Evolutionary conservation across 257 asterid species (phyloP).

Genomic region (Solanum okadae): DNA sequence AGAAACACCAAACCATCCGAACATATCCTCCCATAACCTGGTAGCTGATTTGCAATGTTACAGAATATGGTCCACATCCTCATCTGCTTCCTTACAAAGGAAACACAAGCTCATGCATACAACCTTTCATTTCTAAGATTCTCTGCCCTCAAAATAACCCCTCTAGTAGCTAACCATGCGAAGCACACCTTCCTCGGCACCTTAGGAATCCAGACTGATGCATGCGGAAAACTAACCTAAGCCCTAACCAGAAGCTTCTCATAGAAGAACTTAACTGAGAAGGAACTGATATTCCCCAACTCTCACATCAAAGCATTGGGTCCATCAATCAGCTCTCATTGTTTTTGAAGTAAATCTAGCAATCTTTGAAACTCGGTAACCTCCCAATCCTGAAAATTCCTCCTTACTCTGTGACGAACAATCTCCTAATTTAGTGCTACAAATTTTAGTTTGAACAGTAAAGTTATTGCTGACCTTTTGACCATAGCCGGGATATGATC

Average conservation of each 20-base stretch:
- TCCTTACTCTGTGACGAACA: not conserved
- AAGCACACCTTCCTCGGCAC: not conserved
- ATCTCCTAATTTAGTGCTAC: not conserved
- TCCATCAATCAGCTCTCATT: not conserved
- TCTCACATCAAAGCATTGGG: not conserved
- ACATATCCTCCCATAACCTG: not conserved
- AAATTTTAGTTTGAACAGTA: not conserved
- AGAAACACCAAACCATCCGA: not conserved
- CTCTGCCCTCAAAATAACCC: not conserved
- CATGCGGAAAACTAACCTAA: not conserved
- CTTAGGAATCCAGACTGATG: not conserved
- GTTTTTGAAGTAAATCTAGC: too few species aligned
- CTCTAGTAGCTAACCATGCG: not conserved
- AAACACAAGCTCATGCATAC: not conserved
- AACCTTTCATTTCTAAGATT: not conserved
- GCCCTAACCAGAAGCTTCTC: not conserved
- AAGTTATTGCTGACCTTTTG: not conserved
- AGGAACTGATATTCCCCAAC: not conserved
- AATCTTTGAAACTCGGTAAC: too few species aligned
- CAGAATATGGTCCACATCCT: not conserved
- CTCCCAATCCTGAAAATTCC: too few species aligned
- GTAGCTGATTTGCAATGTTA: not conserved
- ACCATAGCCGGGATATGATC: not conserved
- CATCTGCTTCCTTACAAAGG: not conserved
- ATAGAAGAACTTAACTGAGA: not conserved